Base-by-base conservation (phyloP, 495 filamentous ascomycete species). In the Thozetella sp. region DNA sequence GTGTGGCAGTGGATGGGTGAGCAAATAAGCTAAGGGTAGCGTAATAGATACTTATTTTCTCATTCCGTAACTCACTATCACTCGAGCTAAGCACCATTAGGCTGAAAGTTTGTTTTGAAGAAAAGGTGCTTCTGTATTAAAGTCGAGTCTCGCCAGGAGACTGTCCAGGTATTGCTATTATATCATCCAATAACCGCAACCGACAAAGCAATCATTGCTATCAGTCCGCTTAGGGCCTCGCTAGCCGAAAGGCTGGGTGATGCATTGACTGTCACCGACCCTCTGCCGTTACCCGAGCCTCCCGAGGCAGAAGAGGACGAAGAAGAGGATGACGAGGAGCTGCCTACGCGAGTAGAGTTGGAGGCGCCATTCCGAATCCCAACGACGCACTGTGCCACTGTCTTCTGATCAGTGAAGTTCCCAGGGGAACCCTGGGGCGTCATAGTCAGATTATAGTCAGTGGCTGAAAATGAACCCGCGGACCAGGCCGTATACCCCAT, bases 401-500 rank as follows among this genome's bases (percentile, higher is more conserved):
- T 57, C 40, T 65, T 22, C 53, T 69, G 72, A 51, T 81, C 77
- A 48, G 66, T 60, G 23, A 71, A 56, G 17, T 53, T 58, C 22
- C 65, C 67, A 43, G 75, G 73, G 25, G 69, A 64, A 46, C 71
- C 65, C 1, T 65, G 66, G 9, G 79, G 79, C 20, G 78, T 81
- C 54, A 81, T 62, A 56, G 68, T 72, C 52, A 81, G 55, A n/a
- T 72, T 67, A 51, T 82, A 81, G 43, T 48, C 43, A 0, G 68
- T 69, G 10, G 74, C 64, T 25, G 71, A 67, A 61, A 82, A 80
- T 54, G 69, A 72, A 3, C 79, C 79, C 9, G 80, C 80, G 20
- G 69, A 73, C 78, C 80, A 81, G 19, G 65, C 75, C 11, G 76
- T 74, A 48, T 75, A 75, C 19, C 80, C 81, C 1, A 79, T 58